Conservation (phyloP, 257 asterid species). For the Jacaranda mimosifolia region DNA sequence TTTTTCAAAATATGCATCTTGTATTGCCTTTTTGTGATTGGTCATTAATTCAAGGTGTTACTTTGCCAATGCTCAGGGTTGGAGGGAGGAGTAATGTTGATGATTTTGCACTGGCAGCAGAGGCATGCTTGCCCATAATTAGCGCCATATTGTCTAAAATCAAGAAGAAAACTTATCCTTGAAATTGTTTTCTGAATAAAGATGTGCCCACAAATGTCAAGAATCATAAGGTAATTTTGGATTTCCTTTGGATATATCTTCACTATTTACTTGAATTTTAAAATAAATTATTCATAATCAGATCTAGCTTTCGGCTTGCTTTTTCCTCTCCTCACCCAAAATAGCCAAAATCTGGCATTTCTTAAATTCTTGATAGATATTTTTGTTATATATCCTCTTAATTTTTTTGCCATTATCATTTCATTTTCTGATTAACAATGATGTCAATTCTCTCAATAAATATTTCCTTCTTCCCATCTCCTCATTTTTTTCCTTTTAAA, state of each 20-base stretch:
- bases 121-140: constrained; percentile 80
- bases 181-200: constrained; percentile 70
- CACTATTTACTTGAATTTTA: background rate
- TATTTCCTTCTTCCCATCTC: background rate
- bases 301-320: constrained; percentile 20
- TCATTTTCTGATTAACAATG: constrained; percentile 2
- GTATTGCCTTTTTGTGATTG: constrained; percentile 13
- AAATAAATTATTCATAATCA: background rate
- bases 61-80: constrained; percentile 53
- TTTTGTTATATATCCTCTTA: constrained; percentile 9
- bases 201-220: constrained; percentile 76
- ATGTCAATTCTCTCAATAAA: background rate
- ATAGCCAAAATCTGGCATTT: constrained; percentile 7
- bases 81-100: constrained; percentile 59
- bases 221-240: constrained; percentile 67
- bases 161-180: constrained; percentile 64
- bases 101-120: constrained; percentile 76
- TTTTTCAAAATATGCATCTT: background rate
- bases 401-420: background rate
- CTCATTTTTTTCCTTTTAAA: background rate
- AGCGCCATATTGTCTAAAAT: constrained; percentile 58
- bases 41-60: constrained; percentile 15
- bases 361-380: background rate
- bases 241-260: constrained; percentile 20
- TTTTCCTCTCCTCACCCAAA: constrained; percentile 21